Base-by-base conservation (phyloP, 2,329 filamentous ascomycete species). In the Paraphaeosphaeria sporulosa region DNA sequence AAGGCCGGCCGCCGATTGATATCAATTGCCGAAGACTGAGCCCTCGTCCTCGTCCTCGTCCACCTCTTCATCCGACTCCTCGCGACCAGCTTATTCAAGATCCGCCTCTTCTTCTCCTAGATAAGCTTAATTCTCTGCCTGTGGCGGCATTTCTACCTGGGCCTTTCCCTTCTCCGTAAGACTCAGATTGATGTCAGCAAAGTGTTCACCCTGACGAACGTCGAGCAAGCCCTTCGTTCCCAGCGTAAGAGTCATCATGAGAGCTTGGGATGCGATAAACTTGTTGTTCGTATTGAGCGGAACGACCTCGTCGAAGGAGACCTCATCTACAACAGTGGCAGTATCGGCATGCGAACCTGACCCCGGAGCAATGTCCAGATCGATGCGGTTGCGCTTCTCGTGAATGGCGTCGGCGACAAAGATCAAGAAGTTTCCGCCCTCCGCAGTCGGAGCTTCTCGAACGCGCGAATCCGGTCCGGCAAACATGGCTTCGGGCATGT, bases 281-380 rank as follows among this genome's bases (percentile, higher is more conserved):
- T 81, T 84, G 44, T 75, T 81, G 32, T 85, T 87, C 44, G 81
- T 77, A 10, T 71, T 71, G 0, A 87, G 84, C n/a, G 86, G 82
- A 47, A 95, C 86, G 10, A 97, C 78, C 51, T 87, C 80, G 48
- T 89, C 86, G 71, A 97, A 96, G 0, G 84, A 79, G 44, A 95
- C 80, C 77, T 72, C 70, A 4, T 76, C 72, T 2, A 64, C 59
- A 12, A 64, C 63, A 10, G 62, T 70, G 17, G 72, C 72, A 13
- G 71, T 69, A 23, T 78, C 76, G n/a, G 76, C 49, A 48, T 71
- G 72, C 19, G 58, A 66, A 54, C 64, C n/a, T n/a, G n/a, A n/a
- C n/a, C n/a, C 63, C 17, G 48, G 44, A 40, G 59, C 66, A 15
- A 59, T 9, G 4, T 56, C 55, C 36, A 43, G 62, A 36, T 63